Conservation (phyloP, 352 stramenopile genomes). For the Phytophthora fragariaefolia region DNA sequence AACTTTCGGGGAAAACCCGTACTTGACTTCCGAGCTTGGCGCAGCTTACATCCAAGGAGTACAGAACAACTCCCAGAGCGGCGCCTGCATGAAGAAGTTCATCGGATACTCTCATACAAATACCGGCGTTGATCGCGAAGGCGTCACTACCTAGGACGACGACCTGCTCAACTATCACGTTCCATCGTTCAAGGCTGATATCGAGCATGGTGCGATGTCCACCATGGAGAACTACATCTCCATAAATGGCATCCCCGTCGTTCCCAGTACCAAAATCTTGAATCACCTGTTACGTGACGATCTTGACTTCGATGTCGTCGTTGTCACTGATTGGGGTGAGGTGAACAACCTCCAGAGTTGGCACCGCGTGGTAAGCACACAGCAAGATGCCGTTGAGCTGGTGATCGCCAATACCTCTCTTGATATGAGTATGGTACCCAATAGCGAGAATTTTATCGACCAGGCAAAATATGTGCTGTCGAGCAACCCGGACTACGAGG, state of each 20-base stretch:
- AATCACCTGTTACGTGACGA: slow-evolving; percentile 72
- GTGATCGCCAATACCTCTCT: slow-evolving; percentile 73
- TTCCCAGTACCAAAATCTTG: slow-evolving; percentile 74
- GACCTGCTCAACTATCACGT: slow-evolving; percentile 84
- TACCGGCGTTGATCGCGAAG: slow-evolving; percentile 80
- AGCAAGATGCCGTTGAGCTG: slow-evolving; percentile 57
- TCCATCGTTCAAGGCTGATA: slow-evolving; percentile 70
- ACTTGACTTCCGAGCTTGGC: slow-evolving; percentile 73
- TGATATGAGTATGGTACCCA: slow-evolving; percentile 89
- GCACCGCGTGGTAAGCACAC: slow-evolving; percentile 46
- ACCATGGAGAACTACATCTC: slow-evolving; percentile 94
- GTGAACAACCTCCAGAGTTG: slow-evolving; percentile 81
- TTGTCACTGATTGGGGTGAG: slow-evolving; percentile 92
- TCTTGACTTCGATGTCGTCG: slow-evolving; percentile 78
- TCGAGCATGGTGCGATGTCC: slow-evolving; percentile 77
- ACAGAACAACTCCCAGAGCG: slow-evolving; percentile 63
- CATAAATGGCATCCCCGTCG: slow-evolving; percentile 86
- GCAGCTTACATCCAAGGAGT: slow-evolving; percentile 75
- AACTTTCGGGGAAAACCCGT: slow-evolving; percentile 92
- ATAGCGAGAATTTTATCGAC: slow-evolving; percentile 49
- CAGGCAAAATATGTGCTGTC: slow-evolving; percentile 46
- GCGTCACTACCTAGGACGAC: slow-evolving; percentile 68
- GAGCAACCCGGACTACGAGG: slow-evolving; percentile 33
- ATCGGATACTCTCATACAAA: slow-evolving; percentile 79
- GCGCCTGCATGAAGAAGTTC: slow-evolving; percentile 89